Percentiles rank a stretch among this genome's conserved stretches.
phyloP scores from a whole-genome alignment of 2,329 filamentous ascomycete genomes.

The Pyrenophora seminiperda region DNA sequence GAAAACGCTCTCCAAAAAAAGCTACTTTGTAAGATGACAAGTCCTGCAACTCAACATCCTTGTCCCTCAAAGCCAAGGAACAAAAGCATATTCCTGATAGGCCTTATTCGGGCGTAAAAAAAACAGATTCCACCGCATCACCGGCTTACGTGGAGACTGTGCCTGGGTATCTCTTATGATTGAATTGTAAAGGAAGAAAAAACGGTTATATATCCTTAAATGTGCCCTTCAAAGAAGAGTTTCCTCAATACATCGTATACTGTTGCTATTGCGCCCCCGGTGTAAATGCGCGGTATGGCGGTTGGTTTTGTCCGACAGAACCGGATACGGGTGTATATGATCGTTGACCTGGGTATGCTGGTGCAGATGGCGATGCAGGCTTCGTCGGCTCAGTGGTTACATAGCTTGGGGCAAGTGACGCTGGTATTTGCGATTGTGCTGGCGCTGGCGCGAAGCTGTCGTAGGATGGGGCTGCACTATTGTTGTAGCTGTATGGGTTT shows the following conservation, averaged over 20 bases:
- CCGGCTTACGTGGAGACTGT: too few species aligned
- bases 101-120: too few species aligned
- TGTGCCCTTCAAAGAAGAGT: neutral
- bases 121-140: too few species aligned
- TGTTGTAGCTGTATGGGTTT: slow-evolving; percentile 6
- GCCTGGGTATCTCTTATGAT: too few species aligned
- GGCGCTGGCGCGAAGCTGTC: slow-evolving; percentile 4
- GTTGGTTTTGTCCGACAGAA: neutral
- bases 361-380: neutral
- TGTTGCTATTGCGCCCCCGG: slow-evolving; percentile 4
- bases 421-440: neutral
- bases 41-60: too few species aligned
- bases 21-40: too few species aligned
- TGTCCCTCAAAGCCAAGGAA: too few species aligned
- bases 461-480: slow-evolving; percentile 5
- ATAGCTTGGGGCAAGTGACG: slow-evolving; percentile 1
- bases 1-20: too few species aligned
- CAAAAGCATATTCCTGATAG: too few species aligned
- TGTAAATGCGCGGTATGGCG: slow-evolving; percentile 9
- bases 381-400: neutral
- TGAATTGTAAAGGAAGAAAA: too few species aligned
- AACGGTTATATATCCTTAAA: slow-evolving; percentile 3
- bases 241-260: neutral
- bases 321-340: slow-evolving; percentile 9
- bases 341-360: slow-evolving; percentile 8